Base-by-base conservation (phyloP, 257 asterid species). In the Nicotiana benthamiana region DNA sequence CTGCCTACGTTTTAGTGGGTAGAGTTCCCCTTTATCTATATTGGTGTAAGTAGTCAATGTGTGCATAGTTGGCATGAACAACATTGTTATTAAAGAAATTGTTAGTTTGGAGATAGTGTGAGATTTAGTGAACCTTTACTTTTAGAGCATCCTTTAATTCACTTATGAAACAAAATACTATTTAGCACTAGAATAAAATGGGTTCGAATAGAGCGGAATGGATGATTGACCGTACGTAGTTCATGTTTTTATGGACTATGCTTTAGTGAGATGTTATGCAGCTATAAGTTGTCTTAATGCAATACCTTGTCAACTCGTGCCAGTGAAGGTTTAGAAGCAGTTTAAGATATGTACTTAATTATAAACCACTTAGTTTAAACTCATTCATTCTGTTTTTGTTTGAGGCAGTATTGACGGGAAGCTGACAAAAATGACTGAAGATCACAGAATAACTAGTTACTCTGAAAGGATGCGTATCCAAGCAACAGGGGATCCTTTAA, bases 371-470 rank as follows among this genome's bases (percentile, higher is more conserved):
- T 70, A 54, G 77, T 20, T 43, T 48, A 74, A 48, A 48, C 78
- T 74, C 78, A 15, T 48, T 15, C 17, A 24, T 56, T 64, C 82
- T 64, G 75, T 62, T 48, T 46, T 77, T 82, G 79, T 79, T 79
- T 84, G 78, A 85, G 83, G 83, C 92, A 96, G 99, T 83, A 83
- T 91, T 62, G 94, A 85, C 34, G 99, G 97, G 79, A 88, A 90
- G 88, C 97, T 88, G 89, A 89, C 89, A 84, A 96, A 94, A 88
- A 90, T 96, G 97, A 92, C 97, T 1, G 99, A 96, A 87, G 99
- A 96, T 92, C 99, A 96, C 82, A 87, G 95, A 83, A 85, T 96
- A 85, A 81, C 88, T 82, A 96, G 97, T 86, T 61, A 84, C 57
- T 86, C 97, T 20, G 99, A 96, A 86, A 90, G 95, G 83, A 90